Conservation (phyloP, 1,284 basidiomycete genomes). For the Binderoboletus segoi region DNA sequence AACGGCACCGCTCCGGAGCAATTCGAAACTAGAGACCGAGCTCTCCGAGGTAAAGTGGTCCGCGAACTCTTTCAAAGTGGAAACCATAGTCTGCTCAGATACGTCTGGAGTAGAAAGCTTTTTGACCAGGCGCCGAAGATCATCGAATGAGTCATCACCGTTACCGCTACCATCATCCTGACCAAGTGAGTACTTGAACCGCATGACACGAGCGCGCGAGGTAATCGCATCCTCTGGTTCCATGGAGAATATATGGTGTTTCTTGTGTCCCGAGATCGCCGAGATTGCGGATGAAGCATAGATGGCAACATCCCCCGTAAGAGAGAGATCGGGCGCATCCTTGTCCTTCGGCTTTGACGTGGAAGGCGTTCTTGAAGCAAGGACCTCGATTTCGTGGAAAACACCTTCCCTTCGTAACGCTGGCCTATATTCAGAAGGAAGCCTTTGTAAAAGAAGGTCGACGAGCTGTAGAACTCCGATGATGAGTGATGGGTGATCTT, state of each 20-base stretch:
- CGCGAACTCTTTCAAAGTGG: constrained; percentile 72
- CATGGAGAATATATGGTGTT: constrained; percentile 60
- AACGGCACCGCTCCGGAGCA: constrained; percentile 91
- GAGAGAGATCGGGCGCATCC: constrained; percentile 43
- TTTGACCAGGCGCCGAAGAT: constrained; percentile 66
- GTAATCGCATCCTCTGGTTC: constrained; percentile 91
- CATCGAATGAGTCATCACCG: constrained; percentile 66
- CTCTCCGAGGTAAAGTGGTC: constrained; percentile 78
- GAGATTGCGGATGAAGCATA: constrained; percentile 48
- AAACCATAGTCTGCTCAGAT: constrained; percentile 66
- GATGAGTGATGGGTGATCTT: constrained; percentile 83
- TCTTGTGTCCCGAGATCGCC: constrained; percentile 67
- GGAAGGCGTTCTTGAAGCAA: constrained; percentile 65
- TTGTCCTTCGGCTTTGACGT: constrained; percentile 58
- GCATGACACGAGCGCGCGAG: constrained; percentile 82
- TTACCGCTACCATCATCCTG: constrained; percentile 61
- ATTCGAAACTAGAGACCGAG: constrained; percentile 94
- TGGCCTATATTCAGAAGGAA: constrained; percentile 81
- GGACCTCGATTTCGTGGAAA: constrained; percentile 84
- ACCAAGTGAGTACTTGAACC: constrained; percentile 72
- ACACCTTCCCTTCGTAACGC: constrained; percentile 93
- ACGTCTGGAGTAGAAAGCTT: constrained; percentile 57
- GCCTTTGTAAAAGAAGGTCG: constrained; percentile 82
- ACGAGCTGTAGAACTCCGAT: constrained; percentile 89
- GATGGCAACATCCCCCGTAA: constrained; percentile 39